These are phyloP conservation scores for Hypomontagnella monticulosa DNA, from an alignment of 495 filamentous ascomycete genomes.

Conservation along the genomic window DNA sequence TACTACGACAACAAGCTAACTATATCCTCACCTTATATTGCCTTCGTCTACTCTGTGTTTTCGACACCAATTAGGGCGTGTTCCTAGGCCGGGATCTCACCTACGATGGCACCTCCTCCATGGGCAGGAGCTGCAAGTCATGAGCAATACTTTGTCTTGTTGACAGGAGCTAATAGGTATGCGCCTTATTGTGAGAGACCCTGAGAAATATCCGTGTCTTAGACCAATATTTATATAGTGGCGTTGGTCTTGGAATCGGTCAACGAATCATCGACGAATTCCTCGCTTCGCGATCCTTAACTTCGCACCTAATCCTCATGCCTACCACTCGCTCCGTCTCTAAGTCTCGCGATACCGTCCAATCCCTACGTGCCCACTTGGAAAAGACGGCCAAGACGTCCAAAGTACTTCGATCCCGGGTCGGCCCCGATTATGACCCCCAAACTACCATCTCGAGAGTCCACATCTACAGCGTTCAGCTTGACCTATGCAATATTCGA, in stretches of 20 bases:
- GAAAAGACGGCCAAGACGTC: slow-evolving; percentile 52
- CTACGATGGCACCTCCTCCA: slow-evolving; percentile 56
- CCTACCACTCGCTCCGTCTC: slow-evolving; percentile 68
- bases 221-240: slow-evolving; percentile 62
- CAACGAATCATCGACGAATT: slow-evolving; percentile 92
- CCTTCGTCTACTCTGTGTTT: not conserved
- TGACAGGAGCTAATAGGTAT: slow-evolving; percentile 83
- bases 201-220: slow-evolving; percentile 19
- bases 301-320: slow-evolving; percentile 71
- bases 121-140: slow-evolving; percentile 60
- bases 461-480: slow-evolving; percentile 64
- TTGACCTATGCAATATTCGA: slow-evolving; percentile 65
- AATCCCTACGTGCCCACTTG: slow-evolving; percentile 63
- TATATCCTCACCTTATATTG: not conserved
- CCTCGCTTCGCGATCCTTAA: slow-evolving; percentile 69
- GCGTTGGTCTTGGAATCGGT: slow-evolving; percentile 87
- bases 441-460: slow-evolving; percentile 57
- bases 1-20: not conserved
- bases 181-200: slow-evolving; percentile 6
- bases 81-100: not conserved
- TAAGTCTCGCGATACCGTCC: slow-evolving; percentile 70
- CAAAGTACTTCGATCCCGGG: slow-evolving; percentile 48
- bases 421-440: slow-evolving; percentile 55
- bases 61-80: not conserved
- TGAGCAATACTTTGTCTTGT: slow-evolving; percentile 62